Conservation (phyloP, 371 early-diverging fungal species). For the Rhizopus stolonifer region DNA sequence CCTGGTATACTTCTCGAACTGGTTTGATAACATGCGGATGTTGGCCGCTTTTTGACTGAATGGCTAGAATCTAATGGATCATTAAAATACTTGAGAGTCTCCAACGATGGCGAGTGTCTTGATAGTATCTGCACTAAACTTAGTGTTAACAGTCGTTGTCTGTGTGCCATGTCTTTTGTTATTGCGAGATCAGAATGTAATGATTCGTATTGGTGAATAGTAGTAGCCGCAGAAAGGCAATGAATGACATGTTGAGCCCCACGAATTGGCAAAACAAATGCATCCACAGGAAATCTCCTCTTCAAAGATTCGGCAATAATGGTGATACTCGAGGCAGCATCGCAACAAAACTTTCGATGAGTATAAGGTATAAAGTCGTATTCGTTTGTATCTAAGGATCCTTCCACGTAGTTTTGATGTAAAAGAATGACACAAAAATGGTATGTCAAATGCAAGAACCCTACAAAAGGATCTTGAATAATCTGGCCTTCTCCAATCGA, state of each 20-base stretch:
- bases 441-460: conserved; percentile 73
- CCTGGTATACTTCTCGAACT: neutral
- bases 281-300: conserved; percentile 22
- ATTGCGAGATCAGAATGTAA: conserved; percentile 7
- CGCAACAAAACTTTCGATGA: conserved; percentile 36
- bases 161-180: conserved; percentile 20
- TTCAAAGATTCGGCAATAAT: conserved; percentile 34
- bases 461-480: conserved; percentile 38
- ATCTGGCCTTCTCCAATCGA: conserved; percentile 47
- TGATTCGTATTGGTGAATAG: conserved; percentile 40
- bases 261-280: conserved; percentile 31
- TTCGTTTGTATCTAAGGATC: conserved; percentile 25
- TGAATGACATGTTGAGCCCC: conserved; percentile 46
- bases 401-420: conserved; percentile 68
- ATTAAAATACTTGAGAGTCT: conserved; percentile 15
- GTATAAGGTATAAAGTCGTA: conserved; percentile 28
- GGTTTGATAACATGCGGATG: neutral
- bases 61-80: too few species aligned
- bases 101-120: conserved; percentile 34
- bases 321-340: conserved; percentile 48
- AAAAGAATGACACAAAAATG: conserved; percentile 77
- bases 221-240: conserved; percentile 37
- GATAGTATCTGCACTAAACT: conserved; percentile 29
- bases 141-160: conserved; percentile 27
- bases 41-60: neutral